Conservation (phyloP, 202 grass and related monocot species). For the Zizania palustris region DNA sequence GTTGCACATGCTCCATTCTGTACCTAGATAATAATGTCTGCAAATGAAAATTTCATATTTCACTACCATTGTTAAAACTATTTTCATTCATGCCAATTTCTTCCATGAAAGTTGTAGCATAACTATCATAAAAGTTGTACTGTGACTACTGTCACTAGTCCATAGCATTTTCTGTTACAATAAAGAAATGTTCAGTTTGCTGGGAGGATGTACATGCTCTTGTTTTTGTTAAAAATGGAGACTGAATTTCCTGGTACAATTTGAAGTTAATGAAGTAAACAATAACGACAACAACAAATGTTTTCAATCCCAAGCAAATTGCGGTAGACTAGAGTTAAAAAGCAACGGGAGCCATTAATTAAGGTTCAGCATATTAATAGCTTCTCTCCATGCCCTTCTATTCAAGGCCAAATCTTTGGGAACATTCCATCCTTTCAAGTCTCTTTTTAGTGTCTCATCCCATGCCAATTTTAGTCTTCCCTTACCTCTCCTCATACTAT, state of each 20-base stretch:
- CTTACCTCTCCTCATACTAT: no score
- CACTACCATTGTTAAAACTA: neutral
- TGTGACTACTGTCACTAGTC: neutral
- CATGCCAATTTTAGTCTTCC: no score
- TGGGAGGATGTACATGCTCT: neutral
- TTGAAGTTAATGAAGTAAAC: neutral
- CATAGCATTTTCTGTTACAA: neutral
- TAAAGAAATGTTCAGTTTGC: neutral
- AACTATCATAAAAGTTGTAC: neutral
- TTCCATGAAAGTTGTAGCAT: neutral
- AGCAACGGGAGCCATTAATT: no score
- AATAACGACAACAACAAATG: no score
- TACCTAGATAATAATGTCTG: neutral
- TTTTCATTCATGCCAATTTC: neutral
- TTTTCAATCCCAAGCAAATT: no score
- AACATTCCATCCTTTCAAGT: no score
- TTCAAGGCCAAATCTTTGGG: no score
- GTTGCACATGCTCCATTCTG: neutral
- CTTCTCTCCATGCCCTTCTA: no score
- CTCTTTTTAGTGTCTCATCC: no score
- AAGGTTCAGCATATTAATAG: no score
- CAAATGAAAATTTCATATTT: neutral
- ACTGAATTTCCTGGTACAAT: neutral
- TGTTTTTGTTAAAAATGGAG: neutral
- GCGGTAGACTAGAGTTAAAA: no score